These are phyloP conservation scores for Macrolepiota dolichaula DNA, from an alignment of 768 basidiomycete genomes.

Conservation along the genomic window DNA sequence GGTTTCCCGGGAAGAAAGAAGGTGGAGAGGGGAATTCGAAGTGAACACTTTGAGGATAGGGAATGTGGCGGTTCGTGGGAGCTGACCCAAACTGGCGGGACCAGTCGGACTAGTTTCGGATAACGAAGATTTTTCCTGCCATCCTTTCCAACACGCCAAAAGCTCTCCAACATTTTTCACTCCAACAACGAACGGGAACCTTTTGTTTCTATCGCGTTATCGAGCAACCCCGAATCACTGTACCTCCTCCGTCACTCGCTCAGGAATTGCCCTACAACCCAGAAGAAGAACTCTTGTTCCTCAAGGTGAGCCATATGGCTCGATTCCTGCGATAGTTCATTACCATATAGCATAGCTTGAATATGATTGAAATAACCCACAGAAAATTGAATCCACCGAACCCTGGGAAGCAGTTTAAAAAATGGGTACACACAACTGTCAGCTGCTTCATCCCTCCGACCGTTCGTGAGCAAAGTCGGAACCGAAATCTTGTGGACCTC, in stretches of 20 bases:
- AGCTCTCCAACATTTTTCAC: not conserved
- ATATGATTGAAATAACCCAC: constrained; percentile 5
- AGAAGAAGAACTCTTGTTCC: constrained; percentile 34
- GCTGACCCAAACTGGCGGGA: not conserved
- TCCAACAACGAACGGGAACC: not conserved
- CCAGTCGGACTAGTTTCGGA: not conserved
- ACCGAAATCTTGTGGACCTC: constrained; percentile 37
- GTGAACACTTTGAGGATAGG: not conserved
- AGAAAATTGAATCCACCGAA: constrained; percentile 43
- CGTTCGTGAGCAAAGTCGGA: constrained; percentile 40
- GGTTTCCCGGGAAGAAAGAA: not conserved
- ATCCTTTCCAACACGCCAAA: not conserved
- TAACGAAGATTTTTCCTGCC: not conserved
- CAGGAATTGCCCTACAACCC: constrained; percentile 30
- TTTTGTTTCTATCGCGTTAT: not conserved
- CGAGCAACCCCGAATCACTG: not conserved
- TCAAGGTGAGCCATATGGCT: constrained; percentile 43
- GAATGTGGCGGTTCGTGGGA: not conserved
- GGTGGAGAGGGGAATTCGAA: not conserved
- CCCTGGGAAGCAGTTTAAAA: constrained; percentile 35
- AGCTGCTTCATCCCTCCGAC: constrained; percentile 35
- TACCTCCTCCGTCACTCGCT: not conserved
- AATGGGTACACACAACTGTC: constrained; percentile 33
- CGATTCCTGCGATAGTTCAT: constrained; percentile 19
- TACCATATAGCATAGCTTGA: not conserved